Evolutionary conservation across 169 alveolate genomes (phyloP).

Genomic region (Plasmodium gaboni): DNA sequence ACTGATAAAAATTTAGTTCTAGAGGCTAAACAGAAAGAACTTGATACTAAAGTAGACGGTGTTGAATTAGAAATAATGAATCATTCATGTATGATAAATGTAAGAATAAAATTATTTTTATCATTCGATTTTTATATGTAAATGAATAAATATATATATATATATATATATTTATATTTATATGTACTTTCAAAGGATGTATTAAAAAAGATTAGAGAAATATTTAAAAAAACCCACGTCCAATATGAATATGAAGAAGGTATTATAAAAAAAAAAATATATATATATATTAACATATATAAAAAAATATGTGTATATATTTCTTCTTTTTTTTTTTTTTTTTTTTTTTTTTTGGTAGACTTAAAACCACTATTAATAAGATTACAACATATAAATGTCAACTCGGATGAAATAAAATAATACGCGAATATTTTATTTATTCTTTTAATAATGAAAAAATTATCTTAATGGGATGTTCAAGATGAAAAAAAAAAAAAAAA

Average conservation of each 20-base stretch:
- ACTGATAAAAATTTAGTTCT: conserved; percentile 30
- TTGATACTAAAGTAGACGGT: conserved; percentile 22
- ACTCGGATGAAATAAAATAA: conserved; percentile 2
- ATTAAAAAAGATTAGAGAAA: conserved; percentile 24
- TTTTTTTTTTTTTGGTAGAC: conserved; percentile 18
- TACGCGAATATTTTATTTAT: too few species aligned
- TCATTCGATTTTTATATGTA: background rate
- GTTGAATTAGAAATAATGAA: conserved; percentile 35
- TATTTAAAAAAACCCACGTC: conserved; percentile 68
- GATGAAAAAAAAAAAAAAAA: too few species aligned
- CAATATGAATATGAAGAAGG: conserved; percentile 61
- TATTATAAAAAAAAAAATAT: background rate
- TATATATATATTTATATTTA: background rate
- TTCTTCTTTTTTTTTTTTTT: background rate
- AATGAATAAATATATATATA: background rate
- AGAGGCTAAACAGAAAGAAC: conserved; percentile 47
- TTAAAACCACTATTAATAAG: conserved; percentile 62
- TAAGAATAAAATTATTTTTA: conserved; percentile 5
- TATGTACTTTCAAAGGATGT: conserved; percentile 17
- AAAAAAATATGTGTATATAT: background rate
- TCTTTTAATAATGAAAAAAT: too few species aligned
- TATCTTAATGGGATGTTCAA: too few species aligned
- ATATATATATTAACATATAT: background rate
- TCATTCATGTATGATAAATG: conserved; percentile 67
- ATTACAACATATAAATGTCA: conserved; percentile 26